Evolutionary conservation across 352 stramenopile genomes (phyloP), one percentile per base, ranked within the genome.

Genomic region (Pythium utonaiense): DNA sequence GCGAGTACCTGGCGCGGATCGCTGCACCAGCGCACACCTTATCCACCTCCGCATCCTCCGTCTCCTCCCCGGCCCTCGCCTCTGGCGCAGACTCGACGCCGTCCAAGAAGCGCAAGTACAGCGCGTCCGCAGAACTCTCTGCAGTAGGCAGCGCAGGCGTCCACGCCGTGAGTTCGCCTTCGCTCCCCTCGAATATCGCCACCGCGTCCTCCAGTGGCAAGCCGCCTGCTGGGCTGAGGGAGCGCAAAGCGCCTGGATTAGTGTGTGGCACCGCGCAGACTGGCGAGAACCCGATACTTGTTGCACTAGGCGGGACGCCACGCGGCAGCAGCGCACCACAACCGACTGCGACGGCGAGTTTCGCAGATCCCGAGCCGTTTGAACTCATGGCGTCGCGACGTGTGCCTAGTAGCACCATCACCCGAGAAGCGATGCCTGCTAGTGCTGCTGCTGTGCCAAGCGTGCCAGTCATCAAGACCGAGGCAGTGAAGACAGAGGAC

Each of bases 241-340:
- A 69, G 31, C 57, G 55, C 52, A 57, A 54, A 36, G 53, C 48
- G 14, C 57, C 63, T 24, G 70, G 68, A n/a, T 48, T 63, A 48
- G 49, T 69, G 5, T 63, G 54, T 31, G 49, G 62, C 31, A 45
- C 52, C 1, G 30, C 61, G 6, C 44, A 61, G 13, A 62, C 25
- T 47, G 57, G 40, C 5, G 74, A 91, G 42, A 91, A 91, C 57
- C 82, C 79, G 47, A 73, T 89, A 36, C 67, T 91, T 12, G 69
- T 67, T 5, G 82, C 79, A 13, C 48, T 91, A 17, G 82, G 82
- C 30, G 78, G 79, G 30, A 89, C 82, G 8, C 79, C 78, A 28
- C 49, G 58, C 13, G 57, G 57, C 24, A 27, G 50, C 34, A 36
- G 52, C 27, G 44, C 19, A 10, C 66, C 67, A 30, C 69, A 66